Conservation (phyloP, 2,329 filamentous ascomycete genomes). For the Pseudogymnoascus verrucosus region DNA sequence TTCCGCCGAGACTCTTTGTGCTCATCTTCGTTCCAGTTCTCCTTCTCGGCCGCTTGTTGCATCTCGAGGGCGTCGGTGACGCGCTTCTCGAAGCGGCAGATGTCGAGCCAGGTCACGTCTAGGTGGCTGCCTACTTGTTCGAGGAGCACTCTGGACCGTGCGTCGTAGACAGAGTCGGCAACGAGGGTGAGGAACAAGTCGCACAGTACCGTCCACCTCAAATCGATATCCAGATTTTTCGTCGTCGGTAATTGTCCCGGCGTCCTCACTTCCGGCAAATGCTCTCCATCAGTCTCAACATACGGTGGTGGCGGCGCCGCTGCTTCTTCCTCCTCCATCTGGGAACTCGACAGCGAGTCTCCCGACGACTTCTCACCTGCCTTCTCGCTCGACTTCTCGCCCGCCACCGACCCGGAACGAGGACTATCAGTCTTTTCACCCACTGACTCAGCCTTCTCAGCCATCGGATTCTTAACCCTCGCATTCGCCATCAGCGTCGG, state of each 20-base stretch:
- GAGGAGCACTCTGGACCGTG: constrained; percentile 74
- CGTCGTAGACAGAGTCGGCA: constrained; percentile 88
- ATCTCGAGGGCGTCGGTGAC: constrained; percentile 96
- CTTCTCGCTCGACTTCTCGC: background rate
- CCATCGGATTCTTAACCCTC: constrained; percentile 86
- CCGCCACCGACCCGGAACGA: constrained; percentile 20
- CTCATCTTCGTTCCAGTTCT: constrained; percentile 96
- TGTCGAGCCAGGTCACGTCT: constrained; percentile 81
- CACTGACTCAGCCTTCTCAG: constrained; percentile 34
- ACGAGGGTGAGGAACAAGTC: constrained; percentile 94
- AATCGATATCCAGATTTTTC: constrained; percentile 84
- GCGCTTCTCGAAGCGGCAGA: constrained; percentile 92
- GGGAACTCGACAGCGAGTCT: constrained; percentile 6
- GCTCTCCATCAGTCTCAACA: constrained; percentile 55
- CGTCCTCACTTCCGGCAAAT: constrained; percentile 70
- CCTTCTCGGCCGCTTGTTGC: constrained; percentile 88
- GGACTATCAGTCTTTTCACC: constrained; percentile 23
- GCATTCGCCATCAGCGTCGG: constrained; percentile 85
- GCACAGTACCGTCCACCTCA: constrained; percentile 94
- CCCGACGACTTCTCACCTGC: background rate
- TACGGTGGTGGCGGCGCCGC: constrained; percentile 52
- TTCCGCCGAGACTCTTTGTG: constrained; percentile 85
- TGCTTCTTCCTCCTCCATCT: constrained; percentile 35
- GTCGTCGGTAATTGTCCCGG: constrained; percentile 76
- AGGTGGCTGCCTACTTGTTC: constrained; percentile 76